Evolutionary conservation across 805 yeast species (phyloP).

Genomic region (Candida pseudoglaebosa): DNA sequence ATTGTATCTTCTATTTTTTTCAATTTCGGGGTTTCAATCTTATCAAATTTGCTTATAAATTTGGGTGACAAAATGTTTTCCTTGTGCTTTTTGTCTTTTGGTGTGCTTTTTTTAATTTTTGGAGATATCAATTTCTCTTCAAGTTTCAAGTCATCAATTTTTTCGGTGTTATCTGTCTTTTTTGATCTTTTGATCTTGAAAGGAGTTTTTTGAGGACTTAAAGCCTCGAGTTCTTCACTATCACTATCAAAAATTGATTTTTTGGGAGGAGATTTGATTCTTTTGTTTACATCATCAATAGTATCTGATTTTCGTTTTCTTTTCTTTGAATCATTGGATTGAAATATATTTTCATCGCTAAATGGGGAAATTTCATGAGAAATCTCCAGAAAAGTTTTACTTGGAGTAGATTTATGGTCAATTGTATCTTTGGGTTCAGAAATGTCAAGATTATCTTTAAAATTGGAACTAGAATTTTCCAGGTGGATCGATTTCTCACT

Average conservation of each 20-base stretch:
- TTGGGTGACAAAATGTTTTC: too few species aligned
- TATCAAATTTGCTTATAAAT: neutral
- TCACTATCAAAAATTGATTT: conserved; percentile 5
- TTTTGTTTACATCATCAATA: neutral
- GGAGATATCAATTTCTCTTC: neutral
- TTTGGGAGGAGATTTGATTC: conserved; percentile 1
- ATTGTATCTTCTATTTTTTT: neutral
- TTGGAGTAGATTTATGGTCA: neutral
- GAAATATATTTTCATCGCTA: conserved; percentile 1
- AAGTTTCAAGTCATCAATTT: neutral
- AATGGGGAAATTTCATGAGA: neutral
- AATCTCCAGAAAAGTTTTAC: neutral
- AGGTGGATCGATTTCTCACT: neutral
- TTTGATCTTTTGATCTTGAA: conserved; percentile 1
- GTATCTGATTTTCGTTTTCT: conserved; percentile 1
- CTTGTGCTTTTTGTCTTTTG: neutral
- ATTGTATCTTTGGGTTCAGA: neutral
- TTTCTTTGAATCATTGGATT: conserved; percentile 2
- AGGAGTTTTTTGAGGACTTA: conserved; percentile 1
- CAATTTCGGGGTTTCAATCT: neutral
- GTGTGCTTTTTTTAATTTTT: neutral
- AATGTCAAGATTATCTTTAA: neutral
- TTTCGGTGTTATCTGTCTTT: neutral
- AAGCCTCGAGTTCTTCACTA: conserved; percentile 1
- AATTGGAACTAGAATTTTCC: too few species aligned